These are phyloP conservation scores for Fomitopsis pinicola DNA, from an alignment of 1,284 basidiomycete species.

Conservation along the genomic window DNA sequence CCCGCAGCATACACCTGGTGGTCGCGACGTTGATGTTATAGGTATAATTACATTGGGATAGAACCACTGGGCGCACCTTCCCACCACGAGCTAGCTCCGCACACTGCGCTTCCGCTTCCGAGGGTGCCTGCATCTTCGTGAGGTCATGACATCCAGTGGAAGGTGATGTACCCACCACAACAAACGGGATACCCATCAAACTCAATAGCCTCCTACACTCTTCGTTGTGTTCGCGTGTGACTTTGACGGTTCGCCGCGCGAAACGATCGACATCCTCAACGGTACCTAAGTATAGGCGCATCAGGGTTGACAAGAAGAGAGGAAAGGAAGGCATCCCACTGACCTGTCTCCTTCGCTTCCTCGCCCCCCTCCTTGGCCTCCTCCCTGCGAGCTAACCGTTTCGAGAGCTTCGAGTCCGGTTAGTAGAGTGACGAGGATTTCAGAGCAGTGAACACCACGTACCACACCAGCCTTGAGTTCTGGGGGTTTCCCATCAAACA, in stretches of 20 bases:
- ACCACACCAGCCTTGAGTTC: slow-evolving; percentile 97
- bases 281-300: slow-evolving; percentile 46
- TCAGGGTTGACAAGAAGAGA: neutral
- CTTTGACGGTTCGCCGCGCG: slow-evolving; percentile 88
- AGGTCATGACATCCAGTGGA: neutral
- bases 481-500: slow-evolving; percentile 98
- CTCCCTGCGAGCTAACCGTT: slow-evolving; percentile 88
- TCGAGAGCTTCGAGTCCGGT: slow-evolving; percentile 61
- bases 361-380: slow-evolving; percentile 94
- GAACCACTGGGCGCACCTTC: slow-evolving; percentile 49
- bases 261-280: slow-evolving; percentile 91
- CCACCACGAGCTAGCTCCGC: slow-evolving; percentile 95
- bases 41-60: neutral
- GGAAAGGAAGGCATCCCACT: neutral
- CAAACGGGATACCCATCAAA: slow-evolving; percentile 97
- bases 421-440: neutral
- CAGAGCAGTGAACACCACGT: slow-evolving; percentile 31
- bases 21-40: neutral
- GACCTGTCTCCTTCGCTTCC: slow-evolving; percentile 92
- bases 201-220: slow-evolving; percentile 87
- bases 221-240: slow-evolving; percentile 95
- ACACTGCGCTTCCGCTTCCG: slow-evolving; percentile 98
- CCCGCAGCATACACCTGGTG: slow-evolving; percentile 90
- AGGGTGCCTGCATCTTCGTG: slow-evolving; percentile 71
- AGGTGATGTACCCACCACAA: slow-evolving; percentile 57